Evolutionary conservation across 2,329 filamentous ascomycete species (phyloP).

Genomic region (Cordyceps cateniannulata): DNA sequence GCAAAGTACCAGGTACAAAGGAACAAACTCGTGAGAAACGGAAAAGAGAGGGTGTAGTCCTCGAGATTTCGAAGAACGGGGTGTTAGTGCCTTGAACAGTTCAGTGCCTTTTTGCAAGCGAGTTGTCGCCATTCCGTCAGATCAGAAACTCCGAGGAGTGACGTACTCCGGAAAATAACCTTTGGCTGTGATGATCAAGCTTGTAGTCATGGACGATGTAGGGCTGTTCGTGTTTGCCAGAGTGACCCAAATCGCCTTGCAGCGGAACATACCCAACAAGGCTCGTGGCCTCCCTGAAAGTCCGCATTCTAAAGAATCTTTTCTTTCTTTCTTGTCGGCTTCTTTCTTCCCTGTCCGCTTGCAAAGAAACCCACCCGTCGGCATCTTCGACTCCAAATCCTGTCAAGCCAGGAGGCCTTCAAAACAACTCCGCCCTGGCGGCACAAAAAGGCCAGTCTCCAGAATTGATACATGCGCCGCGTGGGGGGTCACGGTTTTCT

Average conservation of each 20-base stretch:
- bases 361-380: too few species aligned
- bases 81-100: neutral
- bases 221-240: neutral
- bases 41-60: neutral
- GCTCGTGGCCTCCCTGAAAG: too few species aligned
- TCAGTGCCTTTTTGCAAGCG: too few species aligned
- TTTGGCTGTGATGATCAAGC: too few species aligned
- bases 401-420: too few species aligned
- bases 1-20: constrained; percentile 8
- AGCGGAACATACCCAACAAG: neutral
- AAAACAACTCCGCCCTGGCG: too few species aligned
- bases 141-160: neutral
- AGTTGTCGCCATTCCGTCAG: neutral
- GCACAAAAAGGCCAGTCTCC: too few species aligned
- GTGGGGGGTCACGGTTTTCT: neutral
- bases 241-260: neutral
- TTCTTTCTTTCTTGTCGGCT: neutral
- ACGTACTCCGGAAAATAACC: neutral
- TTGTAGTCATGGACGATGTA: neutral
- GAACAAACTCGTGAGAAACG: neutral
- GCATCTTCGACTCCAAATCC: too few species aligned
- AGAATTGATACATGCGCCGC: too few species aligned
- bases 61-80: too few species aligned
- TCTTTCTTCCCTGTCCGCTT: too few species aligned
- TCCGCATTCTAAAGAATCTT: too few species aligned